Conservation (phyloP, 106 monocot species). For the Dioscorea zingiberensis region DNA sequence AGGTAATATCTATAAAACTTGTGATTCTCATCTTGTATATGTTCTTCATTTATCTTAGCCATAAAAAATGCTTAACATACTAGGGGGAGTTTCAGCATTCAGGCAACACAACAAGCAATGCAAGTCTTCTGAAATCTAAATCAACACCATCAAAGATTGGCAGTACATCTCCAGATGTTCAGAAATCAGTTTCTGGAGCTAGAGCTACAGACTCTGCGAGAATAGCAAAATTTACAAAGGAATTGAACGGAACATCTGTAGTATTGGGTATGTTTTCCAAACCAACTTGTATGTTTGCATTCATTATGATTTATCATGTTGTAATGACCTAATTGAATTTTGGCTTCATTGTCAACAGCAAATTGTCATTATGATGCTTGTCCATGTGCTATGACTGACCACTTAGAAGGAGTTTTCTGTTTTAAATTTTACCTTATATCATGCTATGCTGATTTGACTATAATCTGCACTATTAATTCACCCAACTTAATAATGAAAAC, state of each 20-base stretch:
- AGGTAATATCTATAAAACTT: slow-evolving; percentile 47
- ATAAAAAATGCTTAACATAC: neutral
- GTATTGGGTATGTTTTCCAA: slow-evolving; percentile 53
- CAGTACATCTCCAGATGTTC: slow-evolving; percentile 30
- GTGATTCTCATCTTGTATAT: neutral
- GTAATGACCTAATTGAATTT: too few relatives aligned
- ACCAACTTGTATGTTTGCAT: too few relatives aligned
- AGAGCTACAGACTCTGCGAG: slow-evolving; percentile 94
- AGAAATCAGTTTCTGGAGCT: slow-evolving; percentile 51
- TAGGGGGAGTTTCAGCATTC: slow-evolving; percentile 46
- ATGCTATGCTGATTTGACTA: too few relatives aligned
- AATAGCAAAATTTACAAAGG: slow-evolving; percentile 73
- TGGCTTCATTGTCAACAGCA: too few relatives aligned
- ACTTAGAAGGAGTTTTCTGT: too few relatives aligned
- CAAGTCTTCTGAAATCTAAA: slow-evolving; percentile 35
- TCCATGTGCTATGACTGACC: too few relatives aligned
- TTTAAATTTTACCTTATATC: too few relatives aligned
- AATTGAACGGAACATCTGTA: slow-evolving; percentile 69
- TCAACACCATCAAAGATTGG: slow-evolving; percentile 25
- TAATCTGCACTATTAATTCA: too few relatives aligned
- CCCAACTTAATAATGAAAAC: too few relatives aligned
- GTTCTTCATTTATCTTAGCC: neutral
- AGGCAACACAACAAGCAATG: slow-evolving; percentile 18
- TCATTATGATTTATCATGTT: too few relatives aligned
- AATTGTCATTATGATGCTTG: too few relatives aligned